Conservation (phyloP, 768 basidiomycete species). For the Hygrophorus pudorinus region DNA sequence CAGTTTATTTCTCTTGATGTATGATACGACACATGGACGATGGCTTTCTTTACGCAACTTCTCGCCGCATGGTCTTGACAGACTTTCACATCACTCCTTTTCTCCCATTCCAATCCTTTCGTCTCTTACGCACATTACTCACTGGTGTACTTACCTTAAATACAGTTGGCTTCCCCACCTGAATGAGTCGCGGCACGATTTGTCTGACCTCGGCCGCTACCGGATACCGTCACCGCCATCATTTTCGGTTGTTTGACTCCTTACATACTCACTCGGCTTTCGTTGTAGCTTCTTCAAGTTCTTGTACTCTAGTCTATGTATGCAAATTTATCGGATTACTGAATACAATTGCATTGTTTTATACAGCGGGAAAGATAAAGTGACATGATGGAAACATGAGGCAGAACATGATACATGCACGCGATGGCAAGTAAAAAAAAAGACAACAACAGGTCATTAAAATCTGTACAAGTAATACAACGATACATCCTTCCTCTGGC, state of each 20-base stretch:
- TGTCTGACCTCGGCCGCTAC: background rate
- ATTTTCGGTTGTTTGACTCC: conserved; percentile 9
- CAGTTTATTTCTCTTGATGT: background rate
- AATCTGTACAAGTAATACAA: background rate
- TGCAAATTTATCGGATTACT: background rate
- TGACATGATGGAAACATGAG: background rate
- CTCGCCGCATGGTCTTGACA: background rate
- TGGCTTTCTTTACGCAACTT: background rate
- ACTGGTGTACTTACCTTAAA: too few relatives aligned
- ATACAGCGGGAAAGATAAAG: background rate
- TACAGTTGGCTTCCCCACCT: too few relatives aligned
- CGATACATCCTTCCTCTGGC: too few relatives aligned
- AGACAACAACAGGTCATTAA: background rate
- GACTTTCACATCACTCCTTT: background rate
- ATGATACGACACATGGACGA: too few relatives aligned
- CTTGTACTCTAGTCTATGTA: too few relatives aligned
- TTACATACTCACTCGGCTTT: conserved; percentile 3
- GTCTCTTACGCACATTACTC: too few relatives aligned
- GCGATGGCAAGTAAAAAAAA: background rate
- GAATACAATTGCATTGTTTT: background rate
- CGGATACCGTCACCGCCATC: too few relatives aligned
- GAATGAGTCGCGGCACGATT: background rate
- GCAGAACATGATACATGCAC: background rate
- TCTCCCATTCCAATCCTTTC: too few relatives aligned
- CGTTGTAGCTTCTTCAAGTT: too few relatives aligned